These are phyloP conservation scores for Linnemannia schmuckeri DNA, from an alignment of 192 early-diverging fungal species.

Conservation along the genomic window DNA sequence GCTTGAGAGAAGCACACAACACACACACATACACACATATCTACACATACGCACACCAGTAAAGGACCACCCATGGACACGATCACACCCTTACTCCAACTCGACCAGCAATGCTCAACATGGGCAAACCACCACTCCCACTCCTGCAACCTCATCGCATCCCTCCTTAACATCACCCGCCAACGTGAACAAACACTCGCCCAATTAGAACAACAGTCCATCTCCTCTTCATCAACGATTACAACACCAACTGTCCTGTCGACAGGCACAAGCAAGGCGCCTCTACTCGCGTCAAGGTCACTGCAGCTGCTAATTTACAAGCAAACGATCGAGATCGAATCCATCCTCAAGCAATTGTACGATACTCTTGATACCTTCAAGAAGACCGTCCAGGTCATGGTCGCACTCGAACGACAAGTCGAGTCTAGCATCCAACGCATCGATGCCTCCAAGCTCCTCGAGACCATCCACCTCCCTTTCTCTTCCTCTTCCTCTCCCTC, in stretches of 20 bases:
- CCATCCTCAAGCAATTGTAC: slow-evolving; percentile 32
- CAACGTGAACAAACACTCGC: slow-evolving; percentile 44
- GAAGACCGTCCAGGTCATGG: slow-evolving; percentile 31
- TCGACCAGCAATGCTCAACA: slow-evolving; percentile 44
- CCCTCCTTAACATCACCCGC: slow-evolving; percentile 44
- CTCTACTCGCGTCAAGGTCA: slow-evolving; percentile 20
- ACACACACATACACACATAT: neutral
- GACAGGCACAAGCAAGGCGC: neutral
- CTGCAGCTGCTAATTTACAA: slow-evolving; percentile 39
- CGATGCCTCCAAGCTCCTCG: slow-evolving; percentile 24
- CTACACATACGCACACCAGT: too few relatives aligned
- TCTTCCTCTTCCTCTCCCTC: neutral
- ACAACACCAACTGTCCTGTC: neutral
- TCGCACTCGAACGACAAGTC: slow-evolving; percentile 35
- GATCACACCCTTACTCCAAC: slow-evolving; percentile 26
- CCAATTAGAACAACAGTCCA: slow-evolving; percentile 11
- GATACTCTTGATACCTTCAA: slow-evolving; percentile 37
- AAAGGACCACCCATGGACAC: slow-evolving; percentile 25
- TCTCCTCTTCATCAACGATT: neutral
- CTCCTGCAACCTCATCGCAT: slow-evolving; percentile 47
- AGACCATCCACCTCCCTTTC: neutral
- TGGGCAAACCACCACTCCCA: slow-evolving; percentile 52
- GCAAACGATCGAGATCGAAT: slow-evolving; percentile 43
- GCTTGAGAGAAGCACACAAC: slow-evolving; percentile 12
- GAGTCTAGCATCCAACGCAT: slow-evolving; percentile 36